These are phyloP conservation scores for Fusarium praegraminearum DNA, from an alignment of 2,329 filamentous ascomycete genomes.

Conservation along the genomic window DNA sequence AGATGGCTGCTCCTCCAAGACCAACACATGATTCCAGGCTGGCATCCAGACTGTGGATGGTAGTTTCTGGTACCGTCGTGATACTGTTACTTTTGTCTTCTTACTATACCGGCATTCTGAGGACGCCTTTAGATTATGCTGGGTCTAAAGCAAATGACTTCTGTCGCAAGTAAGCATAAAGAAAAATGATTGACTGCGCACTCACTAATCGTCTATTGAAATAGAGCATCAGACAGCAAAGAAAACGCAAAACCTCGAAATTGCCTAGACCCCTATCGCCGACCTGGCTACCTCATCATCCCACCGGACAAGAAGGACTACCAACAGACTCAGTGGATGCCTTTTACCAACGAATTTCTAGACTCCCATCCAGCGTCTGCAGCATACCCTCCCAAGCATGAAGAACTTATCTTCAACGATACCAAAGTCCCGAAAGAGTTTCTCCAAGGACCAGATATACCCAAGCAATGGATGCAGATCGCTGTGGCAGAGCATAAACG, in stretches of 20 bases:
- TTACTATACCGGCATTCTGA: background rate
- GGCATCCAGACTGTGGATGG: background rate
- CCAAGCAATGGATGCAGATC: conserved; percentile 9
- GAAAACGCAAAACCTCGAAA: background rate
- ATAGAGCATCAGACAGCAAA: background rate
- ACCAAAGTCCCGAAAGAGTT: background rate
- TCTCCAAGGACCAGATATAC: background rate
- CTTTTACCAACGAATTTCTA: background rate
- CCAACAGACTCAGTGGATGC: conserved; percentile 8
- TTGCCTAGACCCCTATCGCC: conserved; percentile 9
- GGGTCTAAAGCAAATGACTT: background rate
- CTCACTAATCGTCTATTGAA: background rate
- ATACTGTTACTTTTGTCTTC: background rate
- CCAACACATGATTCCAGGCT: background rate
- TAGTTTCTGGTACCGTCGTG: background rate
- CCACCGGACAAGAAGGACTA: background rate
- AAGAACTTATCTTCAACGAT: conserved; percentile 12
- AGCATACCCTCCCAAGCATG: background rate
- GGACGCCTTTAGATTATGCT: background rate
- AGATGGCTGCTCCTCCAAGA: background rate
- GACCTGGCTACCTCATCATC: background rate
- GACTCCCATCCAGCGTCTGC: background rate
- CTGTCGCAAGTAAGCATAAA: background rate
- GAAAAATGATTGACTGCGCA: background rate
- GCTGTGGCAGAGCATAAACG: background rate